Conservation (phyloP, 495 filamentous ascomycete species). For the Tuber calosporum region DNA sequence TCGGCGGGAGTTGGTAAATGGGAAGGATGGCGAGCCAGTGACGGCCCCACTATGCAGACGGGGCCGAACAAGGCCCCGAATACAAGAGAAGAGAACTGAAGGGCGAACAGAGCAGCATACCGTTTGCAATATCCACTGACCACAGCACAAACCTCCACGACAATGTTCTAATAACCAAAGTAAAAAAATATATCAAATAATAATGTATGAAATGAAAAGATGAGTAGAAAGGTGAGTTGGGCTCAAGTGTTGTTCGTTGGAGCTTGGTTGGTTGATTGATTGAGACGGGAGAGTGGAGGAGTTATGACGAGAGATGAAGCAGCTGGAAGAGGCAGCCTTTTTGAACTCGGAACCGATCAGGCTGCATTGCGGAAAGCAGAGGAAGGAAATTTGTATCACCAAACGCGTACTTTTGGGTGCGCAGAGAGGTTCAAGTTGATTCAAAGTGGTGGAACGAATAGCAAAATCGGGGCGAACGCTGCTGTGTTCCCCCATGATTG, state of each 20-base stretch:
- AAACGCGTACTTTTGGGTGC: slow-evolving; percentile 31
- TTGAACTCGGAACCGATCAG: slow-evolving; percentile 23
- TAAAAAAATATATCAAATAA: background rate
- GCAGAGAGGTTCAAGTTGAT: slow-evolving; percentile 20
- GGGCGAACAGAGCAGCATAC: background rate
- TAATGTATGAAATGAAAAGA: background rate
- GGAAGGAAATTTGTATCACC: slow-evolving; percentile 17
- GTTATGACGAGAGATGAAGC: slow-evolving; percentile 6
- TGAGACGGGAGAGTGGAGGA: background rate
- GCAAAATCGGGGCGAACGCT: slow-evolving; percentile 26
- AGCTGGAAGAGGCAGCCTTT: slow-evolving; percentile 22
- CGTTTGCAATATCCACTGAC: background rate
- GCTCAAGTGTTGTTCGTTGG: background rate
- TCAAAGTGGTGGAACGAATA: slow-evolving; percentile 2
- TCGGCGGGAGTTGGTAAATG: background rate
- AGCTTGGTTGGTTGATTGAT: background rate
- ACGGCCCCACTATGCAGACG: background rate
- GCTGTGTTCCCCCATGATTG: slow-evolving; percentile 20
- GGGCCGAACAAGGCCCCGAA: background rate
- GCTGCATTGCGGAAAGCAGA: slow-evolving; percentile 13
- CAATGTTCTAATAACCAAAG: background rate
- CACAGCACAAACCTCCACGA: background rate
- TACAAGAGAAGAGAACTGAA: background rate
- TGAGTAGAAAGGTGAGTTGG: slow-evolving; percentile 1
- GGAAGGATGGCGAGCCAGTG: slow-evolving; percentile 6